Conservation (phyloP, 352 stramenopile species). For the Globisporangium iwayamae region DNA sequence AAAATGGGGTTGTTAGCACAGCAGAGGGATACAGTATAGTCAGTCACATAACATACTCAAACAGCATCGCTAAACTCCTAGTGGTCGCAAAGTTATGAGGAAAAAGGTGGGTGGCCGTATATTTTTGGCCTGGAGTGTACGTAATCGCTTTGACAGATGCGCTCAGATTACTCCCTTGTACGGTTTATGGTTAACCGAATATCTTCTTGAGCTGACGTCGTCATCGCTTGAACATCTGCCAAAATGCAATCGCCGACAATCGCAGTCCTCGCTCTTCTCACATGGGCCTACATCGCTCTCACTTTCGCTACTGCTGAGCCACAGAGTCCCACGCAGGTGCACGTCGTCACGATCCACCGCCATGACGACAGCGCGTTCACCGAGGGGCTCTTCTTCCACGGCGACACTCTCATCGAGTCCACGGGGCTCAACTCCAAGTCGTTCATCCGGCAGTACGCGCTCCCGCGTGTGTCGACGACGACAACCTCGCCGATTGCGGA, state of each 20-base stretch:
- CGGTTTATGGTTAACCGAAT: background rate
- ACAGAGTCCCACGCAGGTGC: conserved; percentile 30
- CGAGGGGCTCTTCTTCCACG: conserved; percentile 67
- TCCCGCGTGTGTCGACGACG: conserved; percentile 12
- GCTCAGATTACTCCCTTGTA: too few species aligned
- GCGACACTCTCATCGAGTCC: conserved; percentile 65
- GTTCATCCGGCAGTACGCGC: conserved; percentile 67
- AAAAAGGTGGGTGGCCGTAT: too few species aligned
- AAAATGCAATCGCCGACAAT: background rate
- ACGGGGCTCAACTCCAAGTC: conserved; percentile 60
- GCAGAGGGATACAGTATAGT: too few species aligned
- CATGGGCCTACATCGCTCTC: background rate
- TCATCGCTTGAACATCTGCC: background rate
- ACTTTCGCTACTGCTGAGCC: conserved; percentile 10
- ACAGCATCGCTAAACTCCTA: too few species aligned
- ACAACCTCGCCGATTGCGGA: background rate
- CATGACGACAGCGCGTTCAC: conserved; percentile 72
- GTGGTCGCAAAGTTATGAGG: too few species aligned
- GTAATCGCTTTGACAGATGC: too few species aligned
- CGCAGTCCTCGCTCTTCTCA: conserved; percentile 3
- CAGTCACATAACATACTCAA: too few species aligned
- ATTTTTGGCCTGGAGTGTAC: too few species aligned
- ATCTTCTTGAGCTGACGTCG: too few species aligned
- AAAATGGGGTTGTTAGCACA: too few species aligned
- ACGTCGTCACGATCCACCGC: conserved; percentile 56